phyloP scores from a whole-genome alignment of 2,329 filamentous ascomycete genomes.

The Pseudogymnoascus sp. region DNA sequence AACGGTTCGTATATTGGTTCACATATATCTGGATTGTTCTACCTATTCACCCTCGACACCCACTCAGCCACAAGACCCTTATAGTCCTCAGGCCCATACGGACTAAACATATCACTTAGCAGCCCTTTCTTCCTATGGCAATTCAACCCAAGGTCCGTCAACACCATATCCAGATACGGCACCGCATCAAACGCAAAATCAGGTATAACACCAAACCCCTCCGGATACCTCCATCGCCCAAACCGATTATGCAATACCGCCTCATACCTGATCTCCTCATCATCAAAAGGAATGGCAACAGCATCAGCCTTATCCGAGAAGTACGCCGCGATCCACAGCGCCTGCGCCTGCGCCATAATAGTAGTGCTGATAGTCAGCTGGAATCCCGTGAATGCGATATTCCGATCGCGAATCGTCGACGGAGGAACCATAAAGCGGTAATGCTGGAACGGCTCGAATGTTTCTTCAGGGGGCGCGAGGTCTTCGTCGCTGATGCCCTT shows the following conservation, averaged over 20 bases:
- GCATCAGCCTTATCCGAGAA: slow-evolving; percentile 43
- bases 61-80: slow-evolving; percentile 36
- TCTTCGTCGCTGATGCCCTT: slow-evolving; percentile 28
- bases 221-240: slow-evolving; percentile 59
- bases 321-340: slow-evolving; percentile 58
- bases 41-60: slow-evolving; percentile 13
- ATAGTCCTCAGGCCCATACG: slow-evolving; percentile 40
- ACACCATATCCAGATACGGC: slow-evolving; percentile 62
- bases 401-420: slow-evolving; percentile 27
- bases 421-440: slow-evolving; percentile 41
- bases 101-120: slow-evolving; percentile 32
- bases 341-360: slow-evolving; percentile 38
- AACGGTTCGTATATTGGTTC: neutral
- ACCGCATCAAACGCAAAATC: slow-evolving; percentile 71
- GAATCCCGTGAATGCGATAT: slow-evolving; percentile 37
- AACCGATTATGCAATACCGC: slow-evolving; percentile 59
- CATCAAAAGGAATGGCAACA: slow-evolving; percentile 17
- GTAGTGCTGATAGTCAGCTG: slow-evolving; percentile 36
- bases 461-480: neutral
- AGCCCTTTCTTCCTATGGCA: slow-evolving; percentile 44
- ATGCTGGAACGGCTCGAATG: slow-evolving; percentile 30
- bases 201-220: slow-evolving; percentile 53
- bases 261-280: slow-evolving; percentile 39
- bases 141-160: slow-evolving; percentile 55
- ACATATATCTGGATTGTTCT: neutral